phyloP scores from a whole-genome alignment of 352 stramenopile species.

The Phytophthora boehmeriae region DNA sequence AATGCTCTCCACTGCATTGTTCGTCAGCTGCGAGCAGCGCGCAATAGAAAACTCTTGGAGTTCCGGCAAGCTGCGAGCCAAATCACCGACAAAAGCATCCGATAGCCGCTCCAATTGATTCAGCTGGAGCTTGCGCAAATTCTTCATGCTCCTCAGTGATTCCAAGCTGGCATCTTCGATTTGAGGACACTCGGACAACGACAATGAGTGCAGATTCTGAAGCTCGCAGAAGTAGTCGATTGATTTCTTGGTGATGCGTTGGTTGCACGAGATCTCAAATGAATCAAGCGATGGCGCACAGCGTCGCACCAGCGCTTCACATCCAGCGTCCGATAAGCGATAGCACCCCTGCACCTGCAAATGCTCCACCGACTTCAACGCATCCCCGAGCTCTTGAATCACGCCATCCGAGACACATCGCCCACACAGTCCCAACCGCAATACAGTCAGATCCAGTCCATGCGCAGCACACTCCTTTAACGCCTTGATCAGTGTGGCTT shows the following conservation, averaged over 20 bases:
- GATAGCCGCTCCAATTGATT: slow-evolving; percentile 81
- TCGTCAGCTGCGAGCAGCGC: slow-evolving; percentile 70
- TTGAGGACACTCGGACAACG: slow-evolving; percentile 80
- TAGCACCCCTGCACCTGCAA: slow-evolving; percentile 80
- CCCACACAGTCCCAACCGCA: slow-evolving; percentile 75
- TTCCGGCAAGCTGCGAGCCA: slow-evolving; percentile 52
- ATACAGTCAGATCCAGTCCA: slow-evolving; percentile 51
- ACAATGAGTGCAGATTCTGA: slow-evolving; percentile 65
- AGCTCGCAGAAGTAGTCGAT: slow-evolving; percentile 81
- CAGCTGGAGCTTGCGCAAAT: slow-evolving; percentile 67
- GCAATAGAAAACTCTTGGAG: slow-evolving; percentile 77
- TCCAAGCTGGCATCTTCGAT: slow-evolving; percentile 63
- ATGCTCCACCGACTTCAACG: slow-evolving; percentile 67
- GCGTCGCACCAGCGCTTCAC: slow-evolving; percentile 64
- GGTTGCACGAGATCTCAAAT: slow-evolving; percentile 85
- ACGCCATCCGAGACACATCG: slow-evolving; percentile 79
- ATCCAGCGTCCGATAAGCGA: slow-evolving; percentile 69
- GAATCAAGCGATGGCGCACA: slow-evolving; percentile 74
- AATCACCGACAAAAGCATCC: slow-evolving; percentile 54
- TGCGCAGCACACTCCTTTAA: slow-evolving; percentile 57
- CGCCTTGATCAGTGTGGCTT: slow-evolving; percentile 56
- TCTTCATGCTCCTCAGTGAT: slow-evolving; percentile 68
- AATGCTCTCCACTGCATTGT: slow-evolving; percentile 47
- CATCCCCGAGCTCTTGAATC: slow-evolving; percentile 71
- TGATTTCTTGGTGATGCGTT: slow-evolving; percentile 76